Evolutionary conservation across 2,329 filamentous ascomycete species (phyloP).

Genomic region (Chaetomiaceae sp.): DNA sequence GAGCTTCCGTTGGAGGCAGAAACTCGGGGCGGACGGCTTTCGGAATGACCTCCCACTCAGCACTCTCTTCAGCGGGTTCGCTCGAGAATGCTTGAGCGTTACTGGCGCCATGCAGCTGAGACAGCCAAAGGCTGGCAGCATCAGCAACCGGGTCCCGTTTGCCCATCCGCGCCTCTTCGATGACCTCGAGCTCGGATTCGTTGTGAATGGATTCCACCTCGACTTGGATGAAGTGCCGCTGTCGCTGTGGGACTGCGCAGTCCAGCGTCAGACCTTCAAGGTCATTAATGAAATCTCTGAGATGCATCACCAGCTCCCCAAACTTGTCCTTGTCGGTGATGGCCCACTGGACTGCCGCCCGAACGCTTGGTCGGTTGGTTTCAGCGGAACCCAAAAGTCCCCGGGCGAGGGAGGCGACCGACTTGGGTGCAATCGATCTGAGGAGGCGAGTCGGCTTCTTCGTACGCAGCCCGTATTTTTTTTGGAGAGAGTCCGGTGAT

Average conservation of each 20-base stretch:
- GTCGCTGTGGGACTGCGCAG: neutral
- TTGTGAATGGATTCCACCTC: neutral
- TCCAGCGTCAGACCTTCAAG: neutral
- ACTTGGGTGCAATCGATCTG: no score
- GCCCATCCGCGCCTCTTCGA: constrained; percentile 1
- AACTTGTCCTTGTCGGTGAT: neutral
- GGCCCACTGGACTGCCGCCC: neutral
- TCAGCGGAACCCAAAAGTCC: neutral
- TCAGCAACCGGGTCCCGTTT: neutral
- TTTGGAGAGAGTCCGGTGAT: neutral
- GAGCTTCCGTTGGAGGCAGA: neutral
- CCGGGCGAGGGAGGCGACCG: neutral
- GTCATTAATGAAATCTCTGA: constrained; percentile 1
- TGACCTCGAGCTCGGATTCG: neutral
- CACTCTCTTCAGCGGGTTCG: neutral
- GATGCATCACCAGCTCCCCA: neutral
- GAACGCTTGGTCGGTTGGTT: neutral
- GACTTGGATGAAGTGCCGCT: neutral
- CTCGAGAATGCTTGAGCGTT: no score
- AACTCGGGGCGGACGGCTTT: no score
- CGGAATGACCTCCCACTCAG: neutral
- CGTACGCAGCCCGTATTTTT: neutral
- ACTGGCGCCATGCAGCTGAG: neutral
- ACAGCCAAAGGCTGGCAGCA: neutral
- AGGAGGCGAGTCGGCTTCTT: no score